Percentiles rank a stretch among this genome's conserved stretches.
These are phyloP conservation scores for Fallopia convolvulus DNA, from an alignment of 148 eudicot genomes.

Conservation along the genomic window DNA sequence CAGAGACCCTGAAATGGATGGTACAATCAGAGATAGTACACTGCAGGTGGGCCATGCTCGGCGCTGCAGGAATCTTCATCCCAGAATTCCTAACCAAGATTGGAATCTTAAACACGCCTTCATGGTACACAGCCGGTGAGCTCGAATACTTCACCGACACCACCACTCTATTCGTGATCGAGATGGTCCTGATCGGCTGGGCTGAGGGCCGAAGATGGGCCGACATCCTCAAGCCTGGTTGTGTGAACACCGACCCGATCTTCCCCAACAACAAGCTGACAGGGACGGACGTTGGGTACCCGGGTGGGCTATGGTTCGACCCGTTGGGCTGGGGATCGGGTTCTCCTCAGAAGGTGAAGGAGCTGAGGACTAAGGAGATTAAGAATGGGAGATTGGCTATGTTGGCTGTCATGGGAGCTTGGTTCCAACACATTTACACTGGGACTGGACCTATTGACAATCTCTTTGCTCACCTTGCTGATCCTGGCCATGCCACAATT, in stretches of 20 bases:
- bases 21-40: constrained; percentile 83
- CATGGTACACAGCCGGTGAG: constrained; percentile 98
- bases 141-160: constrained; percentile 94
- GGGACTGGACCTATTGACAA: constrained; percentile 93
- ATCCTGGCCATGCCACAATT: constrained; percentile 96
- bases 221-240: constrained; percentile 83
- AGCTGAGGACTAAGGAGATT: constrained; percentile 93
- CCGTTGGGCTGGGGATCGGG: constrained; percentile 95
- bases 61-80: constrained; percentile 95
- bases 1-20: constrained; percentile 85
- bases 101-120: constrained; percentile 89
- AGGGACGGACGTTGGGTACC: constrained; percentile 94
- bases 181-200: constrained; percentile 86
- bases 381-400: constrained; percentile 95
- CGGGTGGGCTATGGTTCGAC: constrained; percentile 98
- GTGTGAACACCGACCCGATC: constrained; percentile 90
- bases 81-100: constrained; percentile 88
- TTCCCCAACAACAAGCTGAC: constrained; percentile 99
- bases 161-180: constrained; percentile 77
- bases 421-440: constrained; percentile 95
- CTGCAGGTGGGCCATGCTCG: constrained; percentile 98
- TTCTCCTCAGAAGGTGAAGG: constrained; percentile 66
- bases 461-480: constrained; percentile 95
- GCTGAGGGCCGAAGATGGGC: constrained; percentile 99
- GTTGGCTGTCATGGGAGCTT: constrained; percentile 97